Percentiles rank a stretch among this genome's conserved stretches.
phyloP scores from a whole-genome alignment of 306 rosid species.

The Malus orientalis region DNA sequence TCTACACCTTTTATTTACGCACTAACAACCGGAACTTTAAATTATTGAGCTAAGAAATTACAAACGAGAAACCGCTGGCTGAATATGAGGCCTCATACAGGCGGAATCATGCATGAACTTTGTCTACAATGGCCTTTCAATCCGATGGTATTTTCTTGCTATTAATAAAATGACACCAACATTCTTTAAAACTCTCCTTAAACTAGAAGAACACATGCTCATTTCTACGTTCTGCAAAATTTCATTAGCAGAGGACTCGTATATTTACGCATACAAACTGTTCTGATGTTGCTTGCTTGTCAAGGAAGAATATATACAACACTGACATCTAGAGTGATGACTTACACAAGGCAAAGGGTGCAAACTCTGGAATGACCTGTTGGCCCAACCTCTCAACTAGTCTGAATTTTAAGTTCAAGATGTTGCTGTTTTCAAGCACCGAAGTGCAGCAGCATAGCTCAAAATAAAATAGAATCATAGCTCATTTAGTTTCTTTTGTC shows the following conservation, averaged over 20 bases:
- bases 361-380: not conserved
- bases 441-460: not conserved
- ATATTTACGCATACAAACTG: not conserved
- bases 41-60: too few species aligned
- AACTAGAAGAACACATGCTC: too few species aligned
- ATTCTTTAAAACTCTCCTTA: too few species aligned
- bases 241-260: not conserved
- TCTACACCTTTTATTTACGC: not conserved
- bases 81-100: too few species aligned
- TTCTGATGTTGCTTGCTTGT: not conserved
- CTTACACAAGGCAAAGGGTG: not conserved
- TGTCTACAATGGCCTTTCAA: not conserved
- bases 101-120: too few species aligned
- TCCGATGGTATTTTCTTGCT: not conserved
- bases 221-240: not conserved
- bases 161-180: too few species aligned
- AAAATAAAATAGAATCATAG: not conserved
- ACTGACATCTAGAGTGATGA: not conserved
- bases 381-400: not conserved
- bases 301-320: not conserved
- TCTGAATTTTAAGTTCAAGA: not conserved
- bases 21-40: too few species aligned
- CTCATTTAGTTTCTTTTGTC: slow-evolving; percentile 8
- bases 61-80: too few species aligned
- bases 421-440: not conserved